phyloP scores from a whole-genome alignment of 176 grass and related monocot species.

The Alopecurus myosuroides region DNA sequence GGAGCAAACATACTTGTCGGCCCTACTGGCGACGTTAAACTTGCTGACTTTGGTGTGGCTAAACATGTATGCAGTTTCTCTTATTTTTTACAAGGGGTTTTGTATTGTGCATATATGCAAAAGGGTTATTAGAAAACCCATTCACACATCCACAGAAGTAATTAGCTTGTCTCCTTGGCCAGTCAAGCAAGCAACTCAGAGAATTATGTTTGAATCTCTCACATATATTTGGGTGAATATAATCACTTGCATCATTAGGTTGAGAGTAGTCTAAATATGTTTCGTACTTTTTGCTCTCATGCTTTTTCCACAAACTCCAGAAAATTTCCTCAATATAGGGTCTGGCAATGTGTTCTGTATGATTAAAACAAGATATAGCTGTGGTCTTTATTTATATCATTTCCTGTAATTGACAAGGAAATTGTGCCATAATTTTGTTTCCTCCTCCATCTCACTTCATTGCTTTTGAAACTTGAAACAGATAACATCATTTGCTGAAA shows the following conservation, averaged over 20 bases:
- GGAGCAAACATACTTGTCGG: constrained; percentile 98
- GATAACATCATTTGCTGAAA: constrained; percentile 89
- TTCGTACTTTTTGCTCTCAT: not conserved
- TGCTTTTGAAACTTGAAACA: constrained; percentile 43
- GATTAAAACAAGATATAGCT: not conserved
- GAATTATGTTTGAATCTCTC: not conserved
- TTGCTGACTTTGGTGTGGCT: constrained; percentile 99
- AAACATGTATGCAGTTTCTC: constrained; percentile 75
- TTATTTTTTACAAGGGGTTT: not conserved
- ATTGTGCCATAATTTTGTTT: not conserved
- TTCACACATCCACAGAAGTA: not conserved
- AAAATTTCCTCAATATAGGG: not conserved
- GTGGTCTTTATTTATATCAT: not conserved
- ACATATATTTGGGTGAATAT: not conserved
- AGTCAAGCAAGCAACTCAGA: not conserved
- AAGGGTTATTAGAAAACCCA: not conserved
- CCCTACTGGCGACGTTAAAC: constrained; percentile 88
- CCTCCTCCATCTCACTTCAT: constrained; percentile 12
- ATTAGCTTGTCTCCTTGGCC: not conserved
- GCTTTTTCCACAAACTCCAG: not conserved
- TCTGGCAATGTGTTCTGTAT: not conserved
- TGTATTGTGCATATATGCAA: not conserved
- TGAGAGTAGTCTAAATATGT: constrained; percentile 1
- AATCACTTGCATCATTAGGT: not conserved
- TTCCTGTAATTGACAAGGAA: not conserved